These are phyloP conservation scores for Phaffia rhodozyma DNA, from an alignment of 1,284 basidiomycete genomes.

Conservation along the genomic window DNA sequence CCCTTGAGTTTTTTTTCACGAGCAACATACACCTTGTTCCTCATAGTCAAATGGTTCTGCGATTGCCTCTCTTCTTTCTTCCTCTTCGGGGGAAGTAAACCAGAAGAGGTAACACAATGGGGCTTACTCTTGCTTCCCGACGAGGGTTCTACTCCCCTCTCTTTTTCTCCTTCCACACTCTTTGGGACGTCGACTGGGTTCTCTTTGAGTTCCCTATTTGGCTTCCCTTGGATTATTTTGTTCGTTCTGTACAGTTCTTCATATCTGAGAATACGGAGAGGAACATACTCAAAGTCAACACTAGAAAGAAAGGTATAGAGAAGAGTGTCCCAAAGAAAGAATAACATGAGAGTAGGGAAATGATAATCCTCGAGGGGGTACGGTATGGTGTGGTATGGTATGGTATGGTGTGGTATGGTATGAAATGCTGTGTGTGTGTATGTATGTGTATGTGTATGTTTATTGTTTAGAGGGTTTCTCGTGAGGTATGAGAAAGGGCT, in stretches of 20 bases:
- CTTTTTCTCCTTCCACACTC: slow-evolving; percentile 21
- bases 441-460: too few relatives aligned
- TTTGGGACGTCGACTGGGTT: not conserved
- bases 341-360: too few relatives aligned
- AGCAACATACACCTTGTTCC: slow-evolving; percentile 41
- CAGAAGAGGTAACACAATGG: slow-evolving; percentile 55
- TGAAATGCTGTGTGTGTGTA: too few relatives aligned
- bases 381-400: too few relatives aligned
- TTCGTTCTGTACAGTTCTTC: not conserved
- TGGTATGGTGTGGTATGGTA: too few relatives aligned
- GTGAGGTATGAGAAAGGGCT: not conserved
- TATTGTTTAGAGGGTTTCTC: too few relatives aligned
- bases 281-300: too few relatives aligned
- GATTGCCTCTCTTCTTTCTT: slow-evolving; percentile 48
- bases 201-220: not conserved
- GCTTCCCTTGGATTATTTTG: not conserved
- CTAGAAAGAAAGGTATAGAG: too few relatives aligned
- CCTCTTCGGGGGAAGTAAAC: not conserved
- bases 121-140: slow-evolving; percentile 65
- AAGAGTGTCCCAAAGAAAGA: too few relatives aligned
- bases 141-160: slow-evolving; percentile 39
- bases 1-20: not conserved
- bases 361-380: too few relatives aligned
- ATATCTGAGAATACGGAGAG: too few relatives aligned
- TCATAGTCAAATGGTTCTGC: slow-evolving; percentile 73